Conservation (phyloP, 1,284 basidiomycete species). For the Golubevia pallescens region DNA sequence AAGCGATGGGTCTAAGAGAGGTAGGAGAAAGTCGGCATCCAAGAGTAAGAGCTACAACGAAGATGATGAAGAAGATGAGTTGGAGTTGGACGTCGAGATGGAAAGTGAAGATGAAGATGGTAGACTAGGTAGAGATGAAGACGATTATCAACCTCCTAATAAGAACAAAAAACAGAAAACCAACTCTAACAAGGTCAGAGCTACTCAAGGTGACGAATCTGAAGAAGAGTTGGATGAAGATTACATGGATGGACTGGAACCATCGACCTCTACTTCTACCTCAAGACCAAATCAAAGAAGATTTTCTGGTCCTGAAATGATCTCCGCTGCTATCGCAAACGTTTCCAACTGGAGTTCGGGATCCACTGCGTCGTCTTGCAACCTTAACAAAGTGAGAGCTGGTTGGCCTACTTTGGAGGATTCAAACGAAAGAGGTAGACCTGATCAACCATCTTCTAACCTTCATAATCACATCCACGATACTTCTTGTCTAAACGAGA, state of each 20-base stretch:
- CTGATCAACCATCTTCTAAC: no score
- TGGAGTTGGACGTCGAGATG: background rate
- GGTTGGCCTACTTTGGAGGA: background rate
- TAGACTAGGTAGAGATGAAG: background rate
- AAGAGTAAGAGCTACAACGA: background rate
- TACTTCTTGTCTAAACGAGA: no score
- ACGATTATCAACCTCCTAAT: background rate
- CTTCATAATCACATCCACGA: background rate
- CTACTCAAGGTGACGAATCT: background rate
- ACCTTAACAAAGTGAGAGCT: background rate
- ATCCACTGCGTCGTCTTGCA: background rate
- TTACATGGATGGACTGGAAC: background rate
- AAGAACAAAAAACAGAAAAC: background rate
- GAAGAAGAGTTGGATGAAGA: background rate
- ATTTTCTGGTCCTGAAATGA: background rate
- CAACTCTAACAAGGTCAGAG: background rate
- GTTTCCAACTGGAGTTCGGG: background rate
- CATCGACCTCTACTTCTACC: background rate
- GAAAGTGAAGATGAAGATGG: slow-evolving; percentile 7
- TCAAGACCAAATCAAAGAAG: background rate
- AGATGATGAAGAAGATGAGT: background rate
- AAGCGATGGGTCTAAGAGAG: background rate
- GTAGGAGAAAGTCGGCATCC: background rate
- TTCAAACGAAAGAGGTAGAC: background rate
- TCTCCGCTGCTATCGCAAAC: background rate